Base-by-base conservation (phyloP, 2,329 filamentous ascomycete genomes). In the Neonectria faginata region DNA sequence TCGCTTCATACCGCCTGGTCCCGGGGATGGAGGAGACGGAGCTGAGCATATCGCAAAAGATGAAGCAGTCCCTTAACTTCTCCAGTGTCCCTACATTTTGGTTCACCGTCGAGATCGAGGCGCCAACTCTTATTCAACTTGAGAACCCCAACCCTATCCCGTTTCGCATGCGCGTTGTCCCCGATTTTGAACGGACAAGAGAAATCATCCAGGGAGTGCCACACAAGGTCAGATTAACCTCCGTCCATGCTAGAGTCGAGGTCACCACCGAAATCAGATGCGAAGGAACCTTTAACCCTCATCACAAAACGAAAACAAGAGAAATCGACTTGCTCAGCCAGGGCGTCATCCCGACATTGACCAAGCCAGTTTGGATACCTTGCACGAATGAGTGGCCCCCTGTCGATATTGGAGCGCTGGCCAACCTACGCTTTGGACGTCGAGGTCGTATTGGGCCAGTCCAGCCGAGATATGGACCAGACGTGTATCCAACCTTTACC, bases 41-140 rank as follows among this genome's bases (percentile, higher is more conserved):
- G 3, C 55, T 81, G 18, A 71, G 73, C 0, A 68, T 81, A 29
- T 75, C 70, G 12, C 76, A 79, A 51, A 79, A 73, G 57, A 70
- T 73, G 1, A 75, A 74, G 8, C 73, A 75, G 41, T 56, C 79
- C 2, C 75, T 82, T 5, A 64, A 63, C 2, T 74, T 74, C 1
- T 75, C 77, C 14, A 78, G 73, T 16, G 73, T 79, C 1, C 80
- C 80, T 0, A 31, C 53, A 1, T 73, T 80, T 3, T 36, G 22
- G 0, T 80, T 75, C 42, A 57, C 65, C 0, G 18, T 79, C 1
- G 56, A 75, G 5, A 53, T 78, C 2, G 65, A 70, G 2, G 65
- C 68, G 2, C 79, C 80, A 0, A 52, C 50, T 0, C 62, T 73
- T 0, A 67, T 82, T 6, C 78, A 79, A 20, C 68, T 80, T 0